These are phyloP conservation scores for Allantophomopsis lycopodina DNA, from an alignment of 2,329 filamentous ascomycete genomes.

Conservation along the genomic window DNA sequence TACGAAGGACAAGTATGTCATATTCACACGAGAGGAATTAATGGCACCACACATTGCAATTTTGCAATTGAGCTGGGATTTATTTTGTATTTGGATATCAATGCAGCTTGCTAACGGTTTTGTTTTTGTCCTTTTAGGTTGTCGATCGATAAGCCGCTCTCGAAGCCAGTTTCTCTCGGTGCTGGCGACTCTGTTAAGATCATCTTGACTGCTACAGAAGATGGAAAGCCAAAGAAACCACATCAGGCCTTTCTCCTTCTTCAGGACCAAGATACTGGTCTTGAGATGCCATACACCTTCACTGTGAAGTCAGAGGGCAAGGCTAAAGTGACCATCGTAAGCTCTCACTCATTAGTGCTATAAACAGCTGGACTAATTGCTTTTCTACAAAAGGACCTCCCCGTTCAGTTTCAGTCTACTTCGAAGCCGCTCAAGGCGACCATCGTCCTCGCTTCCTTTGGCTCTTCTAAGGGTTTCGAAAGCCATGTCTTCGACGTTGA, in stretches of 20 bases:
- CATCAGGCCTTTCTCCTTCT: constrained; percentile 90
- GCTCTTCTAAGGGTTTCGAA: constrained; percentile 53
- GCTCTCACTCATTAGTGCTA: constrained; percentile 17
- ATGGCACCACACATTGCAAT: background rate
- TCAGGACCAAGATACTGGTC: constrained; percentile 56
- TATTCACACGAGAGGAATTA: background rate
- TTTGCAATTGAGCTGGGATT: too few relatives aligned
- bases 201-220: constrained; percentile 67
- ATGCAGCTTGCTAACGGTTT: too few relatives aligned
- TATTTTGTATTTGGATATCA: too few relatives aligned
- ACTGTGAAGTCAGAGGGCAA: constrained; percentile 80
- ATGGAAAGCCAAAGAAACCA: constrained; percentile 64
- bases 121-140: constrained; percentile 8
- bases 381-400: constrained; percentile 68
- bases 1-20: constrained; percentile 51
- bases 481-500: constrained; percentile 60
- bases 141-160: constrained; percentile 24
- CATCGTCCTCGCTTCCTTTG: constrained; percentile 78
- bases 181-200: constrained; percentile 67
- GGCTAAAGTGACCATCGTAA: constrained; percentile 70
- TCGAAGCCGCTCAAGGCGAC: constrained; percentile 61
- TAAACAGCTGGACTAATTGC: too few relatives aligned
- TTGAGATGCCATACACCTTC: constrained; percentile 81
- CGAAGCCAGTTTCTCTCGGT: constrained; percentile 50
- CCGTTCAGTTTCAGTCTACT: constrained; percentile 62